A percentile compares a stretch with the other conserved stretches of the same genome.
phyloP scores from a whole-genome alignment of 225 moss, liverwort and hornwort genomes.

The Neckera pumila region DNA sequence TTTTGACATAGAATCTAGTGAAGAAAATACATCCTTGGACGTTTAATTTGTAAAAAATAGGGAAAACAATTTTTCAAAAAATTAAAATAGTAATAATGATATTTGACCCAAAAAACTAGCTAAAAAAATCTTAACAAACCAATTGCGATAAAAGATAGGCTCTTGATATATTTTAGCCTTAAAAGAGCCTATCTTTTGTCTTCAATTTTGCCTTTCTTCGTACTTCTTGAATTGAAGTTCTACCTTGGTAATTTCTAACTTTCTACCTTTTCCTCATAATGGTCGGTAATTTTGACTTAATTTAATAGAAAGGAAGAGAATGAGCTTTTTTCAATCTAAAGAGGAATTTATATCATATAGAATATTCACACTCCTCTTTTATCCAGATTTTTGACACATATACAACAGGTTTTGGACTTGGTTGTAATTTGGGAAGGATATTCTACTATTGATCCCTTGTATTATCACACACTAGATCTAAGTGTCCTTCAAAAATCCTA shows the following conservation, averaged over 20 bases:
- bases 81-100: too few species aligned
- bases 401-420: too few species aligned
- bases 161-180: background rate
- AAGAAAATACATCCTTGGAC: too few species aligned
- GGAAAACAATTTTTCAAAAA: too few species aligned
- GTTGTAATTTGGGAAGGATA: too few species aligned
- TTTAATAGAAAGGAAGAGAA: background rate
- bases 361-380: background rate
- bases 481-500: too few species aligned
- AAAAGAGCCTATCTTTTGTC: background rate
- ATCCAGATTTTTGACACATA: too few species aligned
- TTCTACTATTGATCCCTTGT: too few species aligned
- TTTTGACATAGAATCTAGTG: too few species aligned
- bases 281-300: accelerated
- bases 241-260: background rate
- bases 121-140: background rate
- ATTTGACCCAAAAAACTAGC: too few species aligned
- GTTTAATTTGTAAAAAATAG: too few species aligned
- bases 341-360: background rate
- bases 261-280: background rate
- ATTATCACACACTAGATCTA: too few species aligned
- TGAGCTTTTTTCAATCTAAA: background rate
- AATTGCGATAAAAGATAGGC: background rate
- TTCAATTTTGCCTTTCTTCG: background rate
- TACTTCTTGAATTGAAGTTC: background rate